Base-by-base conservation (phyloP, 2,329 filamentous ascomycete species). In the Paecilomyces sp. region DNA sequence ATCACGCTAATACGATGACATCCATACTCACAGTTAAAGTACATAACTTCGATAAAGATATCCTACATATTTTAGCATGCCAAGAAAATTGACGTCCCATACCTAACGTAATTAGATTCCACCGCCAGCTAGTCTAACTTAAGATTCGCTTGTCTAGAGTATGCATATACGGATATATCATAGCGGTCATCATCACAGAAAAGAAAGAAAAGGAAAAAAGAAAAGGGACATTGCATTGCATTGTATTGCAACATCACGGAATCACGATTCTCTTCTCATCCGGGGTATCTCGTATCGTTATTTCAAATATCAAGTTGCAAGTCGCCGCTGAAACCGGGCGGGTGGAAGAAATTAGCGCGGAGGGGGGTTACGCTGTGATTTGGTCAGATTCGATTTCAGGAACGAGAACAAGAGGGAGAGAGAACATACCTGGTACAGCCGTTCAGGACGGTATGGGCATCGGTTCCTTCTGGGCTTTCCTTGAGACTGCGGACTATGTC, bases 271-370 rank as follows among this genome's bases (percentile, higher is more conserved):
- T 47, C 7, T 47, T 47, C 18, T 47, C n/a, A 18, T 47, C n/a
- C 5, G 41, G 41, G 41, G 41, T 47, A 47, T 47, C 41, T 47
- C 18, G 41, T 18, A 47, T 56, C 31, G 11, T 18, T 13, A 31
- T 86, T 84, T 75, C 59, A 68, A 59, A 61, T 60, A 56, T 68
- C 66, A 47, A 94, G 75, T 76, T 87, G 83, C 73, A 95, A 75
- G 76, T 92, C 88, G 62, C 81, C 80, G 66, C 85, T 83, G 63
- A 85, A 78, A 60, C 85, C 80, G 55, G 83, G 78, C n/a, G 80
- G 83, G 73, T 93, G 90, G 83, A 88, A 90, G 75, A 96, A 96
- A 73, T 96, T 96, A 54, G 92, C 92, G 72, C 90, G 88, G 67
- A 97, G 76, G 12, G 92, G 90, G 13, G 92, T 96, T 60, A 97